Percentiles rank a stretch among this genome's conserved stretches.
phyloP scores from a whole-genome alignment of 805 yeast genomes.

The Saturnispora diversa region DNA sequence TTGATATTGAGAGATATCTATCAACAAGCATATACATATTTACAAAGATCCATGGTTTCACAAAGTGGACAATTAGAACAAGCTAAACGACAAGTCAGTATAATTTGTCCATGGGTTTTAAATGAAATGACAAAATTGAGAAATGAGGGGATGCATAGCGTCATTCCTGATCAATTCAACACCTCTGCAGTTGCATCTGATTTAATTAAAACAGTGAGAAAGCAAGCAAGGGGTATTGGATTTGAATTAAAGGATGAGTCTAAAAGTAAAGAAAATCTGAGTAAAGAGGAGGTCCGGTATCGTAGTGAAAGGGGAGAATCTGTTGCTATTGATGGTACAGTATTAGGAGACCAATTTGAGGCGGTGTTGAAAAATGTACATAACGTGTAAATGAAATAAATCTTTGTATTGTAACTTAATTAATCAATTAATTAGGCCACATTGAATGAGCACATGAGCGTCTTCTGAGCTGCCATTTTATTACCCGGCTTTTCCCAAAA shows the following conservation, averaged over 20 bases:
- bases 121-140: constrained; percentile 16
- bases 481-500: background rate
- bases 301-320: constrained; percentile 10
- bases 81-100: constrained; percentile 13
- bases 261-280: background rate
- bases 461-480: constrained; percentile 3
- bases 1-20: constrained; percentile 25
- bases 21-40: constrained; percentile 19
- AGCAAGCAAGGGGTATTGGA: constrained; percentile 14
- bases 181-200: constrained; percentile 17
- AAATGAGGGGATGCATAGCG: background rate
- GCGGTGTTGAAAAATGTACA: background rate
- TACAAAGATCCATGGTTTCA: constrained; percentile 13
- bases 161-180: background rate
- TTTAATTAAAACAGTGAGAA: constrained; percentile 16
- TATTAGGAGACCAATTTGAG: constrained; percentile 7
- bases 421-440: too few species aligned
- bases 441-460: constrained; percentile 3
- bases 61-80: constrained; percentile 12
- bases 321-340: constrained; percentile 8
- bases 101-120: constrained; percentile 23
- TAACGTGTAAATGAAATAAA: background rate
- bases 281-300: constrained; percentile 4
- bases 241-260: constrained; percentile 4
- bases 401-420: background rate